Evolutionary conservation across 2,329 filamentous ascomycete species (phyloP), one percentile per base, ranked within the genome.

Genomic region (Geoglossum cookeanum): DNA sequence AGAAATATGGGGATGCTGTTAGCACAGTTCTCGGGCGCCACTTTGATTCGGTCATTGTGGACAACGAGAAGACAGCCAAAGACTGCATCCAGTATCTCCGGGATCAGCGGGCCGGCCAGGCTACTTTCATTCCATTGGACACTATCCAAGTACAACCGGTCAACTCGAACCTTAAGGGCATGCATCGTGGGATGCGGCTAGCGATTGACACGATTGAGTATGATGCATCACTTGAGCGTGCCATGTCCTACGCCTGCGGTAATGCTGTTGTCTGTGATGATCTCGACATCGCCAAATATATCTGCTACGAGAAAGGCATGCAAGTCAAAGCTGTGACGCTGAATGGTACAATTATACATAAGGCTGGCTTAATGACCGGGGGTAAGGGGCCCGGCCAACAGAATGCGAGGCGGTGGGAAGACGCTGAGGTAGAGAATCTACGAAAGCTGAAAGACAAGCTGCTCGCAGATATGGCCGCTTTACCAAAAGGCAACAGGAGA

Each of bases 151-250:
- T 96, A 66, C 90, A 87, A 68, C 83, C 87, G 9, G 80, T 92
- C 59, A 94, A 94, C 67, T 86, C 88, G 4, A 90, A 87, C 59
- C 75, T 98, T 62, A 96, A 96, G 70, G 87, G 89, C 32, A 84
- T 95, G 68, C 78, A 87, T 57, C 85, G 87, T 44, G 87, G 86
- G 51, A 82, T 83, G 69, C 82, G 91, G 6, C 78, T 96, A 58
- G 94, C 91, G 0, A 94, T 98, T 61, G 92, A 98, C 68, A 94
- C 89, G 0, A 91, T 98, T 64, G 89, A 95, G 65, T 98, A 92
- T 65, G 92, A 97, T 64, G 78, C 84, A 2, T 80, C 84, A 1
- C 79, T 95, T 55, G 88, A 96, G 67, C 84, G 92, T 62, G 94
- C 90, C 37, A 94, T 98, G 74, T 87, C 84, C 27, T 96, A 94